Evolutionary conservation across 768 basidiomycete species (phyloP).

Genomic region (Termitomyces sp.): DNA sequence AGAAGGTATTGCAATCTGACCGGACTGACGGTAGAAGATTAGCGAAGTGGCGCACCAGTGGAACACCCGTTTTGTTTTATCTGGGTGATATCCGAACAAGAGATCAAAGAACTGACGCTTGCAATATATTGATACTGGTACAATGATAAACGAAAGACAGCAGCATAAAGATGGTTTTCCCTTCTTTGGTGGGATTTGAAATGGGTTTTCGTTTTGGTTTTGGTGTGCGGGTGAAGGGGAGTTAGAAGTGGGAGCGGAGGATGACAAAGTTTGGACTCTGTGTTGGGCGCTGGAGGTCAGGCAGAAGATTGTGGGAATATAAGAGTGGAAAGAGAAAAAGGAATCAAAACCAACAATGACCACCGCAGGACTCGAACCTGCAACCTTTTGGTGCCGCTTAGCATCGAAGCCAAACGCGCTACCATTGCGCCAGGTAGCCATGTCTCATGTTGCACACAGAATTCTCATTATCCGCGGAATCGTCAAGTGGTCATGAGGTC

Average conservation of each 20-base stretch:
- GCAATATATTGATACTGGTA: neutral
- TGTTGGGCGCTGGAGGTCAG: too few species aligned
- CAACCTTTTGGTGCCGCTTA: conserved; percentile 83
- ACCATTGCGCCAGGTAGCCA: conserved; percentile 89
- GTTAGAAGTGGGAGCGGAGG: too few species aligned
- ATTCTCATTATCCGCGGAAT: too few species aligned
- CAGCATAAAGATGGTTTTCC: too few species aligned
- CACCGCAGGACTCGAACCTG: conserved; percentile 72
- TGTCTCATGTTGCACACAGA: neutral
- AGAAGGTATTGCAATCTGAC: conserved; percentile 1
- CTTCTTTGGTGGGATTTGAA: too few species aligned
- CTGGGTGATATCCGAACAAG: conserved; percentile 94
- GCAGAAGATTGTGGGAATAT: too few species aligned
- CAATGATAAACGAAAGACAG: too few species aligned
- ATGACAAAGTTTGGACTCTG: too few species aligned
- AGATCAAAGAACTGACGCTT: conserved; percentile 94
- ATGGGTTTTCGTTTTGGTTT: too few species aligned
- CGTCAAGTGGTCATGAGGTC: neutral
- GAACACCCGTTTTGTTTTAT: conserved; percentile 96
- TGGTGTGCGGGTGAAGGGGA: too few species aligned
- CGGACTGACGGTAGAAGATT: neutral
- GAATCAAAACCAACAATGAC: too few species aligned
- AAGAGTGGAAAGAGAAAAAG: too few species aligned
- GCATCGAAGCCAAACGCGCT: conserved; percentile 93
- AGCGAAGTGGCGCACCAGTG: conserved; percentile 65